Base-by-base conservation (phyloP, 208 protist genomes). In the Leishmania amazonensis region DNA sequence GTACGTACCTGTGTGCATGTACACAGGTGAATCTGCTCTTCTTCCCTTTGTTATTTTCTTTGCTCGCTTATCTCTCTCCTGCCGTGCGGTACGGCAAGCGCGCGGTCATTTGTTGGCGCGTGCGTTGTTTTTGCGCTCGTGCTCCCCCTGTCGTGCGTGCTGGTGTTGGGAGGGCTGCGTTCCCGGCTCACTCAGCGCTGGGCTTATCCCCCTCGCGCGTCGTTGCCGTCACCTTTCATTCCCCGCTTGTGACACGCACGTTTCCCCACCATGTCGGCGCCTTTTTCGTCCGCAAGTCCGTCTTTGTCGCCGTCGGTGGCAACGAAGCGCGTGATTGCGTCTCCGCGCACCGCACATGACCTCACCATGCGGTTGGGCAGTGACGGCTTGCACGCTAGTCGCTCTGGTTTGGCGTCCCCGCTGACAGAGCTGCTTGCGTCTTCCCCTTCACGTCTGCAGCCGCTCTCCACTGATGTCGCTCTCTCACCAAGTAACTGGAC, bases 361-460 rank as follows among this genome's bases (percentile, higher is more conserved):
- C 77, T 85, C n/a, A 79, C 75, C 51, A 42, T 75, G 82, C 82
- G 70, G 7, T 71, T 79, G 19, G 64, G 76, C 82, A 81, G 31
- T 57, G 82, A 75, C 35, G 77, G 58, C 31, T 38, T 67, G 28
- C 62, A 45, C 21, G 38, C 28, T 24, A 85, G 76, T 54, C 60
- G 31, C 35, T 62, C 45, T n/a, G 62, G 77, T 3, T 58, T 85
- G 35, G 72, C 79, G 49, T 81, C 82, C 13, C 82, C 82, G 19
- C 62, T 85, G 28, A 79, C 82, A 6, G 82, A 81, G 13, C 35
- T 85, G 45, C 58, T 79, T 35, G 68, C 82, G 4, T 57, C 51
- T 2, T 81, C 82, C 2, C 77, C 82, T 5, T 77, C 82, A 31
- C 82, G 81, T 65, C 76, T 85, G 82, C 82, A 81, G 72, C 72